A percentile compares a stretch with the other conserved stretches of the same genome.
Conservation (phyloP, 768 basidiomycete species). For the Calvatia gigantea region DNA sequence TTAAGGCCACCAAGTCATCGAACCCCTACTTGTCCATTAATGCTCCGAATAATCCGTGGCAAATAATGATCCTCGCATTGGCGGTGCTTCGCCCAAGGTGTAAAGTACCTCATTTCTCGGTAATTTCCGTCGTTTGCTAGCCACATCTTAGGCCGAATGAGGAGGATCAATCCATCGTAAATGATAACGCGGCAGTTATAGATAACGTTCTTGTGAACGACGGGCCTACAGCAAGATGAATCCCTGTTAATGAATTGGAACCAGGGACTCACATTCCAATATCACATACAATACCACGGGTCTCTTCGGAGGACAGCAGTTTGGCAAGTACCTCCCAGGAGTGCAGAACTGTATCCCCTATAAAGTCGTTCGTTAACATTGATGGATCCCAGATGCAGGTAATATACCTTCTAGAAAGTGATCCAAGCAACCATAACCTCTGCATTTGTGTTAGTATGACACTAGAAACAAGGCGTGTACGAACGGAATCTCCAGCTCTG, state of each 20-base stretch:
- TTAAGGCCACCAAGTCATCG: not conserved
- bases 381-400: not conserved
- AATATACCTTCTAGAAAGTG: slow-evolving; percentile 89
- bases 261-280: slow-evolving; percentile 78
- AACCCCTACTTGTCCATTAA: slow-evolving; percentile 76
- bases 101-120: slow-evolving; percentile 85
- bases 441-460: slow-evolving; percentile 23
- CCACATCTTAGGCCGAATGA: slow-evolving; percentile 99
- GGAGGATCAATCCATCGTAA: slow-evolving; percentile 79
- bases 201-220: slow-evolving; percentile 96
- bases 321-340: slow-evolving; percentile 98
- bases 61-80: slow-evolving; percentile 91
- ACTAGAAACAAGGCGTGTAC: slow-evolving; percentile 14
- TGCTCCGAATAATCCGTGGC: slow-evolving; percentile 81
- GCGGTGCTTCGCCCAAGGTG: slow-evolving; percentile 90
- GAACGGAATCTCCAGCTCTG: slow-evolving; percentile 94
- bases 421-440: slow-evolving; percentile 96
- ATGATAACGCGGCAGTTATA: slow-evolving; percentile 96
- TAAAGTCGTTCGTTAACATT: not conserved
- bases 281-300: slow-evolving; percentile 89
- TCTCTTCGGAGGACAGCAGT: slow-evolving; percentile 76
- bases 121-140: slow-evolving; percentile 98
- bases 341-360: slow-evolving; percentile 94
- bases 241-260: not conserved
- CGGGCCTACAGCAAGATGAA: slow-evolving; percentile 61